Evolutionary conservation across 345 rosid species (phyloP).

Genomic region (Salix koriyanagi): DNA sequence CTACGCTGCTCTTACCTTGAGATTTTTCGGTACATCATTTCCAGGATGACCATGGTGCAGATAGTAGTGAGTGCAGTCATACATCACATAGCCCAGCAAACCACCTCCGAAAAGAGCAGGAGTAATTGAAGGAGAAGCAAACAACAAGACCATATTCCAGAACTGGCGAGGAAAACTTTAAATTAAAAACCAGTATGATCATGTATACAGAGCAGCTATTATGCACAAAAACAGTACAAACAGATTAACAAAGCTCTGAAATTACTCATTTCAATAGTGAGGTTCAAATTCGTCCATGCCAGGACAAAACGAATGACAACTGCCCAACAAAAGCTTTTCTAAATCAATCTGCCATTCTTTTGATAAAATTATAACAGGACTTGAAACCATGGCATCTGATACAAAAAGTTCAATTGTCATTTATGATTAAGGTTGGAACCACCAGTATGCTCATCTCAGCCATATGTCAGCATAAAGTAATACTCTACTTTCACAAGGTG

Average conservation of each 20-base stretch:
- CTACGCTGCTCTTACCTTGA: constrained; percentile 50
- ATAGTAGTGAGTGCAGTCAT: constrained; percentile 89
- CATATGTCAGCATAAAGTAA: background rate
- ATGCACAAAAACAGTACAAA: background rate
- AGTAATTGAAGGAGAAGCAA: constrained; percentile 61
- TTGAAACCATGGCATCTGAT: background rate
- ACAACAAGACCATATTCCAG: constrained; percentile 56
- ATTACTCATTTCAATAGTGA: background rate
- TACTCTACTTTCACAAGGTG: background rate
- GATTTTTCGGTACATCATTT: constrained; percentile 45
- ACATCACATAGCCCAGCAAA: constrained; percentile 79
- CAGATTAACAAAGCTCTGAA: background rate
- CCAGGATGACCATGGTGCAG: constrained; percentile 93
- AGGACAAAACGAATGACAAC: background rate
- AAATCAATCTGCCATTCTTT: background rate
- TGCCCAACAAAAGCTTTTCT: background rate
- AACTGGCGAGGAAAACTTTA: constrained; percentile 40
- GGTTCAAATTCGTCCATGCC: background rate
- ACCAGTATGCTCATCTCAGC: background rate
- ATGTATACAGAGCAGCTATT: background rate
- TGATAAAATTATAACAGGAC: too few species aligned
- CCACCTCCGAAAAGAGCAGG: constrained; percentile 91
- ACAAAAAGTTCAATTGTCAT: background rate
- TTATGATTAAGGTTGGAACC: too few species aligned
- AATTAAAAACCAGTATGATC: background rate